Percentiles rank a stretch among this genome's conserved stretches.
Evolutionary conservation across 257 asterid genomes (phyloP).

Genomic region (Solanum acaule): DNA sequence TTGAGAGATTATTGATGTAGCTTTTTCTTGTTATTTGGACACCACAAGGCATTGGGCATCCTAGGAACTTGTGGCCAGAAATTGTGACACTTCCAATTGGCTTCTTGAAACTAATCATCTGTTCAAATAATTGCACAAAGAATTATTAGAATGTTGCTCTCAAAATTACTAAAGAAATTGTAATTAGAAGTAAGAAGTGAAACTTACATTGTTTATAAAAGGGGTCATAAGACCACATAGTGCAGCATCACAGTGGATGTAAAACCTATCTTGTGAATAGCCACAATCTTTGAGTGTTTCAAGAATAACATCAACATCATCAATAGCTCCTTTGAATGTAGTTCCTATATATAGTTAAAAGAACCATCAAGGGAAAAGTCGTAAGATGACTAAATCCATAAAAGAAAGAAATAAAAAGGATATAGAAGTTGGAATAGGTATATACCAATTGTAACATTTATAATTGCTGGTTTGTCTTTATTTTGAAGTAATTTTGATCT

Average conservation of each 20-base stretch:
- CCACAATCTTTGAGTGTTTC: conserved; percentile 14
- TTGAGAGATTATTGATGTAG: conserved; percentile 4
- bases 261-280: conserved; percentile 10
- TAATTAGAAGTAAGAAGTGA: background rate
- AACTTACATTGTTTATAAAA: conserved; percentile 3
- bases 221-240: conserved; percentile 20
- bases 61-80: background rate
- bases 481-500: background rate
- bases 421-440: background rate
- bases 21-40: conserved; percentile 15
- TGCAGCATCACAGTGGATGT: conserved; percentile 19
- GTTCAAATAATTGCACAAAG: background rate
- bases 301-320: conserved; percentile 22
- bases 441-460: conserved; percentile 4
- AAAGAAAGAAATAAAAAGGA: background rate
- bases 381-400: background rate
- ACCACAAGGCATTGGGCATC: conserved; percentile 20
- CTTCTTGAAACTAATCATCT: conserved; percentile 10
- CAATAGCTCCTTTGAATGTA: conserved; percentile 28
- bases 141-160: background rate
- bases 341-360: conserved; percentile 12
- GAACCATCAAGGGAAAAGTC: background rate
- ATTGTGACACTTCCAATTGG: conserved; percentile 14
- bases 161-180: background rate
- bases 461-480: conserved; percentile 6